Base-by-base conservation (phyloP, 2,329 filamentous ascomycete genomes). In the Penicillium thymicola region DNA sequence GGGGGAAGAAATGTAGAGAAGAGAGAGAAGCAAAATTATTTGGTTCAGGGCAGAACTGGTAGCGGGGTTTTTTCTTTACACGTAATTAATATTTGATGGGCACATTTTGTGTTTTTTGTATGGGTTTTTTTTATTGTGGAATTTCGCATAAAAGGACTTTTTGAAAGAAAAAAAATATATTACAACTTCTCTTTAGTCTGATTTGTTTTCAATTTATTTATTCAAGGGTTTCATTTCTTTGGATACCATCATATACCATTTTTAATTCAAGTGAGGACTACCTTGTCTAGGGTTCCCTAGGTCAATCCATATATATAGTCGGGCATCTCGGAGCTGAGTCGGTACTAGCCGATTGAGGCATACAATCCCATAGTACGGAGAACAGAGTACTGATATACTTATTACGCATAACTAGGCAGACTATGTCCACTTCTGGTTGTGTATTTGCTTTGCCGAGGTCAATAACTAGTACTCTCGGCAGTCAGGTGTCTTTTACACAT, bases 21-120 rank as follows among this genome's bases (percentile, higher is more conserved):
- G 61, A 59, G 63, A 65, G 62, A 63, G 61, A 63, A 57, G 54
- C 60, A 66, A 66, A 66, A 66, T 63, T 64, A 66, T 65, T 65
- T 65, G 64, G 62, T 63, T 61, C 61, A 65, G 58, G 63, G 58
- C 62, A 55, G 53, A 56, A 52, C 56, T 64, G 62, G 60, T 66
- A 66, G 64, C 63, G 64, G 62, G 64, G 58, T 48, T 54, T 57
- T 59, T 57, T 61, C 58, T 44, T 61, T 59, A 60, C 58, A 55
- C 45, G 54, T 56, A 52, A 57, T 49, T 56, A 53, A 57, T 44
- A 42, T 25, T 27, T 5, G 18, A 42, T 54, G 38, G 36, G 30
- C 30, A 45, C 43, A 32, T 32, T 45, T 48, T 47, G 16, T 27
- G 14, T 44, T 51, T 49, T 51, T 51, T 38, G 36, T 27, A 30